Evolutionary conservation across 371 early-diverging fungal species (phyloP).

Genomic region (Homolaphlyctis polyrhiza): DNA sequence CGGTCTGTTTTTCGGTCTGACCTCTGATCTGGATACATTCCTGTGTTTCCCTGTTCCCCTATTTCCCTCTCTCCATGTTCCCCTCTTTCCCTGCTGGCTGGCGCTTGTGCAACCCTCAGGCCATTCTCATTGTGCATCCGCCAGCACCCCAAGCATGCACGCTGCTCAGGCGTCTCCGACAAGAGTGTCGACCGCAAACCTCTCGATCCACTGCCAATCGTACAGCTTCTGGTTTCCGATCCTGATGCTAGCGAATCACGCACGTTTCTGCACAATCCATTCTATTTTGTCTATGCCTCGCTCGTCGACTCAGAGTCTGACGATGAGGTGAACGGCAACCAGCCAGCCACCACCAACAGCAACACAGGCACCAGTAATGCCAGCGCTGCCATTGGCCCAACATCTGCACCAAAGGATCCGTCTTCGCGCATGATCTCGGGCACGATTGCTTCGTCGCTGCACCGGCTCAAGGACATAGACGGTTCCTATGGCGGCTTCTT

Average conservation of each 20-base stretch:
- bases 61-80: too few relatives aligned
- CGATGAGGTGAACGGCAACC: slow-evolving; percentile 65
- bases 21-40: too few relatives aligned
- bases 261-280: slow-evolving; percentile 74
- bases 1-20: too few relatives aligned
- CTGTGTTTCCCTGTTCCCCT: too few relatives aligned
- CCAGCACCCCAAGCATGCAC: not conserved
- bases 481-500: slow-evolving; percentile 90
- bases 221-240: slow-evolving; percentile 21
- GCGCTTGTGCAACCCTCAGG: too few relatives aligned
- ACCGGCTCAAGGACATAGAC: slow-evolving; percentile 80
- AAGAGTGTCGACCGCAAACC: slow-evolving; percentile 36
- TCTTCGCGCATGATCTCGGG: slow-evolving; percentile 74
- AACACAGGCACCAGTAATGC: too few relatives aligned
- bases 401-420: too few relatives aligned
- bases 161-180: not conserved
- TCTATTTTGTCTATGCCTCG: slow-evolving; percentile 81
- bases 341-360: too few relatives aligned
- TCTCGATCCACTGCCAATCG: slow-evolving; percentile 87
- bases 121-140: not conserved
- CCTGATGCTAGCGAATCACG: slow-evolving; percentile 38
- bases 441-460: slow-evolving; percentile 84
- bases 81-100: too few relatives aligned
- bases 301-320: slow-evolving; percentile 61
- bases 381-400: too few relatives aligned